These are phyloP conservation scores for Erysimum pusillum DNA, from an alignment of 441 rosid genomes.

Conservation along the genomic window DNA sequence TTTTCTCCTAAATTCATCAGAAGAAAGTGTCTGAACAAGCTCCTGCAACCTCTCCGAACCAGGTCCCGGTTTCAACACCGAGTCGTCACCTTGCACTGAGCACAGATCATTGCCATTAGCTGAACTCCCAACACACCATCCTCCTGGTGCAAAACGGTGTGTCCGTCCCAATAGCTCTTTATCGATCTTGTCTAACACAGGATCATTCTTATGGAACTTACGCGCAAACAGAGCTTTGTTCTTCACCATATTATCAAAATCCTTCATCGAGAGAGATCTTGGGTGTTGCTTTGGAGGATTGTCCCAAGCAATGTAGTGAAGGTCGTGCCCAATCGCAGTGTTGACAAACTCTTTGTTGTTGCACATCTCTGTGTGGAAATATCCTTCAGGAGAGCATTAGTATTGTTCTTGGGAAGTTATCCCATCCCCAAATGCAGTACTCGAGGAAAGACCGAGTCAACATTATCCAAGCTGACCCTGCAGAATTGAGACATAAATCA, in stretches of 20 bases:
- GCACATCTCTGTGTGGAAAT: constrained; percentile 91
- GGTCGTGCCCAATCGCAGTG: constrained; percentile 80
- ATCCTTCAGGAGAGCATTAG: constrained; percentile 96
- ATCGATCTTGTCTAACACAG: constrained; percentile 85
- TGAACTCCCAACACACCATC: constrained; percentile 89
- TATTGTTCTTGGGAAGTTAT: constrained; percentile 82
- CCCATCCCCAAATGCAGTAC: constrained; percentile 92
- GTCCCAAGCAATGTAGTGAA: constrained; percentile 98
- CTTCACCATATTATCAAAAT: constrained; percentile 77
- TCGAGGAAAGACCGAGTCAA: constrained; percentile 74
- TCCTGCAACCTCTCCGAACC: constrained; percentile 75
- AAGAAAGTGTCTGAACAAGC: constrained; percentile 63
- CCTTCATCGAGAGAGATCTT: constrained; percentile 65
- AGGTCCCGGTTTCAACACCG: constrained; percentile 79
- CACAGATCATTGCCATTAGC: constrained; percentile 76
- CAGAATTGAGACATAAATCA: constrained; percentile 18
- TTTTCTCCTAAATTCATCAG: constrained; percentile 66
- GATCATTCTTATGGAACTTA: constrained; percentile 79
- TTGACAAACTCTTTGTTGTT: constrained; percentile 63
- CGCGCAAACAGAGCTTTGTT: constrained; percentile 93
- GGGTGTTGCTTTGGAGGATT: constrained; percentile 97
- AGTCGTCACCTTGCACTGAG: constrained; percentile 63
- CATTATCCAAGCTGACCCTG: constrained; percentile 96
- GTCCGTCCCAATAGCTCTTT: constrained; percentile 77
- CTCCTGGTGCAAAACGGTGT: constrained; percentile 75